phyloP scores from a whole-genome alignment of 2,329 filamentous ascomycete species.

The Coniochaeta hoffmannii region DNA sequence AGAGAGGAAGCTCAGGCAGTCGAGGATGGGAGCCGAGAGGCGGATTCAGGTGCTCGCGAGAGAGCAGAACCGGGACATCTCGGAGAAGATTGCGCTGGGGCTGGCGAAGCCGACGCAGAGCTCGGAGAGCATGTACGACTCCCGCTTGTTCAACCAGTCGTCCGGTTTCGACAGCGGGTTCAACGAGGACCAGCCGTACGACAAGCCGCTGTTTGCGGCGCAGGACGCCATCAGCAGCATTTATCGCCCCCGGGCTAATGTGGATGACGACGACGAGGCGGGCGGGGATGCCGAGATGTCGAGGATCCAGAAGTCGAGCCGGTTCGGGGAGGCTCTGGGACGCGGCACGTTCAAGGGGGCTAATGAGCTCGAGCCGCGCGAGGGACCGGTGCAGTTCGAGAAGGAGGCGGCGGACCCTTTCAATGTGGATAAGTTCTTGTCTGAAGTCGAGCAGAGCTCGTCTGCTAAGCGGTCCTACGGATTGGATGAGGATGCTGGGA shows the following conservation, averaged over 20 bases:
- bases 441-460: slow-evolving; percentile 60
- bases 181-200: slow-evolving; percentile 96
- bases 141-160: slow-evolving; percentile 86
- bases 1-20: slow-evolving; percentile 85
- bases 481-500: slow-evolving; percentile 52
- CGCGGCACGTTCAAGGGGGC: slow-evolving; percentile 87
- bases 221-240: slow-evolving; percentile 93
- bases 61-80: slow-evolving; percentile 94
- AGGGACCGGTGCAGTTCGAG: slow-evolving; percentile 94
- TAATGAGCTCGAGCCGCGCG: slow-evolving; percentile 73
- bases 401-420: slow-evolving; percentile 79
- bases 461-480: slow-evolving; percentile 69
- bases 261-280: slow-evolving; percentile 71
- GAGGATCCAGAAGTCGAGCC: slow-evolving; percentile 75
- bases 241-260: slow-evolving; percentile 72
- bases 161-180: slow-evolving; percentile 87
- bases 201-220: slow-evolving; percentile 93
- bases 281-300: slow-evolving; percentile 77
- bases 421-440: slow-evolving; percentile 89
- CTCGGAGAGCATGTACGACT: slow-evolving; percentile 95
- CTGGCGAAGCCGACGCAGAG: slow-evolving; percentile 90
- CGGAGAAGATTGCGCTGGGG: slow-evolving; percentile 91
- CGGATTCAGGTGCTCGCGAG: slow-evolving; percentile 87
- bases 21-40: slow-evolving; percentile 90
- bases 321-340: slow-evolving; percentile 81